Percentiles rank a stretch among this genome's conserved stretches.
phyloP scores from a whole-genome alignment of 1,139 yeast species.

The Candida labiduridarum region DNA sequence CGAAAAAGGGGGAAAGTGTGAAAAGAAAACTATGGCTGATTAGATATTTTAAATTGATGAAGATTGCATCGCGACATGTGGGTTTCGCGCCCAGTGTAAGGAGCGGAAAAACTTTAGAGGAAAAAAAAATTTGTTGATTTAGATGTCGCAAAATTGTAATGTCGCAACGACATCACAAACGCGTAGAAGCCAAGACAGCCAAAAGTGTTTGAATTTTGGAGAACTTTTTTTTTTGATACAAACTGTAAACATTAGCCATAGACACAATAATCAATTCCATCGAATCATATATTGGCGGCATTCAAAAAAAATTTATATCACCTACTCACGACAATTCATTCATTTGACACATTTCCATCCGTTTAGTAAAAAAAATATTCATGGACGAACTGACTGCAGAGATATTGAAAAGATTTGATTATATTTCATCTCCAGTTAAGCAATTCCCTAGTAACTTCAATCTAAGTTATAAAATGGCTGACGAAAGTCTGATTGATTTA shows the following conservation, averaged over 20 bases:
- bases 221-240: not conserved
- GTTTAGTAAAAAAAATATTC: not conserved
- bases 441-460: not conserved
- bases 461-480: conserved; percentile 2
- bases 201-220: too few relatives aligned
- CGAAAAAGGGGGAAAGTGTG: not conserved
- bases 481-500: conserved; percentile 7
- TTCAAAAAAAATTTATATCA: not conserved
- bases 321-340: not conserved
- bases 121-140: not conserved
- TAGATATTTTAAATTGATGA: not conserved
- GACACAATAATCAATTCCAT: not conserved
- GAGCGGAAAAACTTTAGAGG: not conserved
- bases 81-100: not conserved
- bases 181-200: not conserved
- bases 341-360: not conserved
- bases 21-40: not conserved
- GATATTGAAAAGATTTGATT: not conserved
- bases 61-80: conserved; percentile 3
- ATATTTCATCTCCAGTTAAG: not conserved
- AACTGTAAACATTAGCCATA: not conserved
- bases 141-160: not conserved
- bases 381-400: conserved; percentile 2
- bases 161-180: not conserved
- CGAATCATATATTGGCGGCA: too few relatives aligned